Evolutionary conservation across 2,329 filamentous ascomycete genomes (phyloP), one percentile per base, ranked within the genome.

Genomic region (Ophiostoma tasmaniense): DNA sequence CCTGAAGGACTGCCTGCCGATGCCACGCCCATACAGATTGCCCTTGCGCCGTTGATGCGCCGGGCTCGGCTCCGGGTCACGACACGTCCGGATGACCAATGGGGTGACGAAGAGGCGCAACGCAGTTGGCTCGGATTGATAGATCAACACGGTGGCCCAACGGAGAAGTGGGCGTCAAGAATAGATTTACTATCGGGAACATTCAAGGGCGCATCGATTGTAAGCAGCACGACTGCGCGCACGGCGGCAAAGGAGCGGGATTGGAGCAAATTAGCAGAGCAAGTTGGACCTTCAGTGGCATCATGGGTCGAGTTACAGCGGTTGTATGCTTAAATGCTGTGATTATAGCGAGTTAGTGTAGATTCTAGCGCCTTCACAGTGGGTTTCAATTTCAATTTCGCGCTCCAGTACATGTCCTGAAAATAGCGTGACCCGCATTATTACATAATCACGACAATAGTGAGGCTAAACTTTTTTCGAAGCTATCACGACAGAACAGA

Each of bases 171-270:
- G 90, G 83, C 81, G 52, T 75, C 74, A 5, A 81, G 82, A 72
- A 84, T 93, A 37, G 84, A 87, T 70, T 77, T 92, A 75, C 84
- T 88, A 1, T 79, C 85, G 20, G 61, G 61, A 2, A 84, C 73
- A 17, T 78, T 78, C 20, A 80, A 79, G 1, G 82, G 79, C 5
- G 80, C 78, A 7, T 77, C 76, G 2, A 71, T 75, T 20, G 80
- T 87, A 52, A 87, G 85, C 71, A 87, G 85, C 72, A 92, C 91
- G 7, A 83, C 80, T 73, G 89, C 89, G 62, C 81, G 90, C 66
- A 81, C 83, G 39, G 84, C 87, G 6, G 84, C 85, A 1, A 81
- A 80, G 70, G 74, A 73, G 5, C 75, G 77, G 13, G 81, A 84
- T 61, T 83, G 78, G 80, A 78, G 78, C 3, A 76, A 74, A 67